Evolutionary conservation across 106 monocot genomes (phyloP).

Genomic region (Xerophyta viscosa): DNA sequence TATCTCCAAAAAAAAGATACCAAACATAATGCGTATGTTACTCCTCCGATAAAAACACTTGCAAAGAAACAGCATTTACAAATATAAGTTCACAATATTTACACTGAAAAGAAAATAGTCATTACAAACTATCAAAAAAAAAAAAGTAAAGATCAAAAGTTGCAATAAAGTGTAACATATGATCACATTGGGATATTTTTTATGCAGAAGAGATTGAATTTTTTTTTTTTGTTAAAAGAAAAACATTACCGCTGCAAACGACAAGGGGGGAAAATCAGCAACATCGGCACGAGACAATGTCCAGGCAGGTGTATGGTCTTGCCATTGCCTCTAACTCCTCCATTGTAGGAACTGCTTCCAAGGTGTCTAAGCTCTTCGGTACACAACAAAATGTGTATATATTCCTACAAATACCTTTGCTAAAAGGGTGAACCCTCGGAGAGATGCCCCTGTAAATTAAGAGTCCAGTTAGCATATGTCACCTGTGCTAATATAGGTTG

Average conservation of each 20-base stretch:
- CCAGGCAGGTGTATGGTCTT: conserved; percentile 50
- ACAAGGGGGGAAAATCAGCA: conserved; percentile 19
- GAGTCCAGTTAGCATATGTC: not conserved
- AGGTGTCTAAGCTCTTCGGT: conserved; percentile 8
- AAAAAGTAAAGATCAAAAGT: no score
- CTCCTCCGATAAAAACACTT: no score
- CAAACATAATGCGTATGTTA: no score
- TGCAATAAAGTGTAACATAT: no score
- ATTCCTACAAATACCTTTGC: conserved; percentile 65
- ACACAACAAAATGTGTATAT: conserved; percentile 61
- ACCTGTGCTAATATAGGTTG: not conserved
- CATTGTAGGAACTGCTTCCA: conserved; percentile 62
- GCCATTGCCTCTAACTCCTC: conserved; percentile 66
- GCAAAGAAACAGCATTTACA: no score
- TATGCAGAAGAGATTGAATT: no score
- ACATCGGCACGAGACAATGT: conserved; percentile 62
- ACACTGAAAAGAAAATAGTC: no score
- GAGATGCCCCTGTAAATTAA: conserved; percentile 50
- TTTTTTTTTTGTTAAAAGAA: no score
- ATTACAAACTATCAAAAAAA: no score
- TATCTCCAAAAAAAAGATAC: no score
- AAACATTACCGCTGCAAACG: not conserved
- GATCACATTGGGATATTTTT: no score
- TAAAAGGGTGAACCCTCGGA: conserved; percentile 66
- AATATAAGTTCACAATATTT: no score